Evolutionary conservation across 2,329 filamentous ascomycete genomes (phyloP).

Genomic region (Daldinia sp.): DNA sequence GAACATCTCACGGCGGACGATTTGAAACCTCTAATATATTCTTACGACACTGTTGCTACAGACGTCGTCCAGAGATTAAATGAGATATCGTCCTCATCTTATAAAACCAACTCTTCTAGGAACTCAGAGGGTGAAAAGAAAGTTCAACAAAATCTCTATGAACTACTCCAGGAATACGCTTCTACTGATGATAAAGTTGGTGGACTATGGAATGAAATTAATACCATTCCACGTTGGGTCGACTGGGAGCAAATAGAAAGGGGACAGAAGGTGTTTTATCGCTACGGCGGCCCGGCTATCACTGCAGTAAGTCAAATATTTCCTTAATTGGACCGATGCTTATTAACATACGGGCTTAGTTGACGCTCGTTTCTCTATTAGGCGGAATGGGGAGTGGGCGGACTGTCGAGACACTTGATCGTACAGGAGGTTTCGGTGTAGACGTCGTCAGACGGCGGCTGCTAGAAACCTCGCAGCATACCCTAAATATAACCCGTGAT

Average conservation of each 20-base stretch:
- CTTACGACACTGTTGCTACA: conserved; percentile 74
- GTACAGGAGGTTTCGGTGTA: conserved; percentile 77
- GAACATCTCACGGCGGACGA: conserved; percentile 69
- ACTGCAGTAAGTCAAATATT: conserved; percentile 56
- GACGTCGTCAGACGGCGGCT: conserved; percentile 70
- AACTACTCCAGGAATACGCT: conserved; percentile 66
- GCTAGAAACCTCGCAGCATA: conserved; percentile 77
- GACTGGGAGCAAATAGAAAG: conserved; percentile 78
- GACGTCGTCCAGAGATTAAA: conserved; percentile 71
- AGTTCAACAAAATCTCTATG: conserved; percentile 66
- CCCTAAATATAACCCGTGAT: conserved; percentile 73
- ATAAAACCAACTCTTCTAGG: conserved; percentile 33
- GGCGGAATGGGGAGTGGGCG: conserved; percentile 77
- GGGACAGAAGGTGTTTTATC: conserved; percentile 80
- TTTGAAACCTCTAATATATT: conserved; percentile 66
- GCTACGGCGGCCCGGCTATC: conserved; percentile 73
- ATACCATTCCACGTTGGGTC: conserved; percentile 76
- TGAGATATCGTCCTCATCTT: conserved; percentile 60
- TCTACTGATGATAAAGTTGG: conserved; percentile 61
- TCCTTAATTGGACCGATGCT: neutral
- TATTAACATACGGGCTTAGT: conserved; percentile 31
- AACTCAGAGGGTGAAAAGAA: conserved; percentile 41
- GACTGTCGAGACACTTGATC: conserved; percentile 76
- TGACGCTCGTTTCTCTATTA: conserved; percentile 67
- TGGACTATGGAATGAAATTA: conserved; percentile 71